Conservation (phyloP, 345 rosid genomes). For the Odontarrhena argentea region DNA sequence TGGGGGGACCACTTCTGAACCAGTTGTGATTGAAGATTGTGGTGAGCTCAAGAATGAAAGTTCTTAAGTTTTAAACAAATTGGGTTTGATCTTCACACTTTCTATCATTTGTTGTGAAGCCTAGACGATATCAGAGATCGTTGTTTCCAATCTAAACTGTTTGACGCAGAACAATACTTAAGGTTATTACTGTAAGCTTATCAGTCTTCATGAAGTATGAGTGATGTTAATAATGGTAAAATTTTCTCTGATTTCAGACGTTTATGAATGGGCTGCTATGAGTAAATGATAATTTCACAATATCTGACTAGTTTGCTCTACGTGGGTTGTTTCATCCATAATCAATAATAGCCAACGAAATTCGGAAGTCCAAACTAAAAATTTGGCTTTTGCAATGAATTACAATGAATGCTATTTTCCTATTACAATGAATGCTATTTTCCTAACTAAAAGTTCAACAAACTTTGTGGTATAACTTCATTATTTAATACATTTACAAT, state of each 20-base stretch:
- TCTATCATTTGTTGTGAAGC: background rate
- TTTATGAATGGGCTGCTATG: too few relatives aligned
- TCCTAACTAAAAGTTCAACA: too few relatives aligned
- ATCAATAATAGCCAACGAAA: too few relatives aligned
- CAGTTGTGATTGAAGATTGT: conserved; percentile 71
- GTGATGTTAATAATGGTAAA: conserved; percentile 1
- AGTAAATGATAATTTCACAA: too few relatives aligned
- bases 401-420: too few relatives aligned
- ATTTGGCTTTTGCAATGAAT: too few relatives aligned
- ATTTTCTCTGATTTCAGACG: background rate
- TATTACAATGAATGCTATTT: too few relatives aligned
- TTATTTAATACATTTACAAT: too few relatives aligned
- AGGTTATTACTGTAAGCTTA: background rate
- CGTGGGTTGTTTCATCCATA: too few relatives aligned
- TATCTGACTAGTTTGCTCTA: too few relatives aligned
- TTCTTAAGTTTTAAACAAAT: conserved; percentile 3
- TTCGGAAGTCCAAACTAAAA: too few relatives aligned
- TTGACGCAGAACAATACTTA: background rate
- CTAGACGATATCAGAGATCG: background rate
- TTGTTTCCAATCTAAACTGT: background rate
- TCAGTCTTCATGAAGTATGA: background rate
- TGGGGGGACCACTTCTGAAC: conserved; percentile 48
- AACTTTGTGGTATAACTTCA: too few relatives aligned
- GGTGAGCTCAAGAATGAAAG: conserved; percentile 60
- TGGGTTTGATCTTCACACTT: conserved; percentile 13